These are phyloP conservation scores for Cucurbita argyrosperma DNA, from an alignment of 306 rosid genomes.

Conservation along the genomic window DNA sequence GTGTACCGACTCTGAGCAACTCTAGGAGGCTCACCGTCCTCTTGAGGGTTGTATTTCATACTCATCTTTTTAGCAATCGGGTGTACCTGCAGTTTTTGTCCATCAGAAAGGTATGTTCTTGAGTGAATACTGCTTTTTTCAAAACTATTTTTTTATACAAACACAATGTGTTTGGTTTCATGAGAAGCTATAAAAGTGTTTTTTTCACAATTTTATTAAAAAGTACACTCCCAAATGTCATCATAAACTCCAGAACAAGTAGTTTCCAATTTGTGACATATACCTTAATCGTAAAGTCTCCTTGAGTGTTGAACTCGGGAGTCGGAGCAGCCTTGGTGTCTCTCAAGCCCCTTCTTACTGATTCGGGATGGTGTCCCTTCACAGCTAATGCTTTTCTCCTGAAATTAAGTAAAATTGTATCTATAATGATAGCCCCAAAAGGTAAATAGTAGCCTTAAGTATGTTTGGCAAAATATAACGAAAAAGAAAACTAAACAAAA, in stretches of 20 bases:
- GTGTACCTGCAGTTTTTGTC: conserved; percentile 31
- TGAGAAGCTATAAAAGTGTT: no score
- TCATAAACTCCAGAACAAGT: background rate
- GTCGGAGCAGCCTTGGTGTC: conserved; percentile 26
- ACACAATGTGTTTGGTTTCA: background rate
- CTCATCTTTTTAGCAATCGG: conserved; percentile 22
- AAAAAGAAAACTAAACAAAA: background rate
- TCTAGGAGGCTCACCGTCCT: conserved; percentile 23
- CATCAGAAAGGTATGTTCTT: conserved; percentile 9
- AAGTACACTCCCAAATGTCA: background rate
- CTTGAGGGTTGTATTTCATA: conserved; percentile 19
- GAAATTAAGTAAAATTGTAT: conserved; percentile 5
- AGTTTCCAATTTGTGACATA: background rate
- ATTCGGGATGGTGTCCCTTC: conserved; percentile 41
- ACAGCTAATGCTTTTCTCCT: conserved; percentile 43
- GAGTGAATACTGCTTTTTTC: background rate
- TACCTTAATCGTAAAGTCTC: conserved; percentile 37
- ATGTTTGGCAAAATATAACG: background rate
- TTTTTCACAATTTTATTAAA: background rate
- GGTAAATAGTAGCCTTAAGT: background rate
- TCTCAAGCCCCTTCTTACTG: conserved; percentile 41
- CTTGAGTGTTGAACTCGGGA: conserved; percentile 33
- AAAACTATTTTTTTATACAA: background rate
- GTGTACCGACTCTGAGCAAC: conserved; percentile 16
- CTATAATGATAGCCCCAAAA: background rate